These are phyloP conservation scores for Lagenidium giganteum DNA, from an alignment of 352 stramenopile genomes.

Conservation along the genomic window DNA sequence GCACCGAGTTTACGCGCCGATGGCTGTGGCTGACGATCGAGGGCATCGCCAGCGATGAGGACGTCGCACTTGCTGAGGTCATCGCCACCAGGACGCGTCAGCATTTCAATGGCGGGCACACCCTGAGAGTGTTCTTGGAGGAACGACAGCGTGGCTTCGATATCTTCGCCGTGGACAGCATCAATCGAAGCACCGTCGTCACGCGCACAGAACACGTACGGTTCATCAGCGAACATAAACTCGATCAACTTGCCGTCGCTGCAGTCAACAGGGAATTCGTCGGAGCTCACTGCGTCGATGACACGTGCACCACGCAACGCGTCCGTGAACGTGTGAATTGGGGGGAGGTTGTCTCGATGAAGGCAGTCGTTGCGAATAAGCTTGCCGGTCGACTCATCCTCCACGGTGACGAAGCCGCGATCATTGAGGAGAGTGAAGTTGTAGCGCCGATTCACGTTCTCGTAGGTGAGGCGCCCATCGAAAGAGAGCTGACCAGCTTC, in stretches of 20 bases:
- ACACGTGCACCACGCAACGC: constrained; percentile 1
- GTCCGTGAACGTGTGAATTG: neutral
- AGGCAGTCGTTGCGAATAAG: constrained; percentile 19
- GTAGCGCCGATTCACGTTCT: constrained; percentile 13
- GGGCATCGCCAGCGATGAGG: neutral
- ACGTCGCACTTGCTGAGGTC: neutral
- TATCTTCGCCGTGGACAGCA: constrained; percentile 2
- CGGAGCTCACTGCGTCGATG: constrained; percentile 16
- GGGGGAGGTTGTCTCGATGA: constrained; percentile 15
- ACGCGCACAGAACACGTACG: constrained; percentile 5
- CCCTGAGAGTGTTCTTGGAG: neutral
- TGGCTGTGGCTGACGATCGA: neutral
- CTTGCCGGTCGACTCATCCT: constrained; percentile 5
- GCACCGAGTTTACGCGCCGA: neutral
- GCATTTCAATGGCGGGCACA: neutral
- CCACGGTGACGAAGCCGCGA: constrained; percentile 16
- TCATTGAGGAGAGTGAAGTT: constrained; percentile 27
- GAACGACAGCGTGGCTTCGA: constrained; percentile 4
- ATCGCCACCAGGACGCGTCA: neutral
- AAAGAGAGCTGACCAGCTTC: constrained; percentile 10
- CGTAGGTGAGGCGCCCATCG: constrained; percentile 25
- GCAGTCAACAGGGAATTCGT: constrained; percentile 7
- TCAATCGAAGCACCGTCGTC: neutral
- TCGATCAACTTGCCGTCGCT: neutral
- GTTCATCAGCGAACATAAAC: constrained; percentile 4